Base-by-base conservation (phyloP, 805 yeast species). In the Ascoidea asiatica region DNA sequence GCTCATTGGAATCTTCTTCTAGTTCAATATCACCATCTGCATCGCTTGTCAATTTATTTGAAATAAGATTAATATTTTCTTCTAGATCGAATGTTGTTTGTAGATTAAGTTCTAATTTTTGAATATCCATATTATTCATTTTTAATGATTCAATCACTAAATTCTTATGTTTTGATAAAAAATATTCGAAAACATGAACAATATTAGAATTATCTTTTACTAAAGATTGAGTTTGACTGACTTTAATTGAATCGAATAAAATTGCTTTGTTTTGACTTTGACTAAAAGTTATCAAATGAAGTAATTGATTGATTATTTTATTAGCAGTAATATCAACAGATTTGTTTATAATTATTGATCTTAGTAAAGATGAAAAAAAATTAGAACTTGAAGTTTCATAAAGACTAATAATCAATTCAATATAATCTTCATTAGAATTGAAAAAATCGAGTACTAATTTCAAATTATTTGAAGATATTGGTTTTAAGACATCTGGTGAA, bases 101-200 rank as follows among this genome's bases (percentile, higher is more conserved):
- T 40, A 86, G 63, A 44, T 72, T 69, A 68, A 87, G 73, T 63
- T 81, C 89, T 22, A 80, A 62, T 4, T 66, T 51, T 22, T 71
- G 76, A 3, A 75, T 47, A 18, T 62, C 53, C 19, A 70, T 44
- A 18, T 61, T 56, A 7, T 43, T 39, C 29, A 37, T 57, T 2
- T 56, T 50, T 42, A 76, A 54, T 21, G 64, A 61, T n/a, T 57
- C 51, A n/a, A 65, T 38, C 39, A 76, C 66, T 19, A 65, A 48
- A 2, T 57, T 63, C 47, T 67, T 63, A 43, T 72, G 58, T 4
- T 54, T 52, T 5, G 56, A 53, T 35, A 67, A 52, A 39, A 66
- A 59, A 47, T 58, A 63, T 48, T 67, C 72, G 44, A 69, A 65
- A 37, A 70, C 45, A n/a, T 55, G 57, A 15, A 62, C 60, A 38